Conservation (phyloP, 148 eudicot species). For the Rhododendron ferrugineum region DNA sequence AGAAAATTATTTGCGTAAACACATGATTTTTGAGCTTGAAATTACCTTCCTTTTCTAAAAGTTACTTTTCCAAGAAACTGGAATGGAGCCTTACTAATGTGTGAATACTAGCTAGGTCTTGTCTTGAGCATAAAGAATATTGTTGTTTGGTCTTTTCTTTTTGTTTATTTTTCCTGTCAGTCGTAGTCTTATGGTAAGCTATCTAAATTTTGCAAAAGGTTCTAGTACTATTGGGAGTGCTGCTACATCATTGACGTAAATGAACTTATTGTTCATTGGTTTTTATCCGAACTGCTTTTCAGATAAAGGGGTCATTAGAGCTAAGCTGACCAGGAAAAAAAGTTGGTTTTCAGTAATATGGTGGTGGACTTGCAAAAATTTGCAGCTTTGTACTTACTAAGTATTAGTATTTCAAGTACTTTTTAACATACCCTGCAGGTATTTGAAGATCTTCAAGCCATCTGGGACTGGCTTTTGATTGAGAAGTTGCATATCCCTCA, state of each 20-base stretch:
- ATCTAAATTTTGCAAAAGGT: background rate
- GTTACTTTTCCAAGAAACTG: too few relatives aligned
- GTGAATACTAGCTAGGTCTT: background rate
- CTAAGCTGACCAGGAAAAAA: background rate
- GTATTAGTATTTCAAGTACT: background rate
- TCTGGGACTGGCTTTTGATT: slow-evolving; percentile 94
- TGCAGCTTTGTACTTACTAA: background rate
- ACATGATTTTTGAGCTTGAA: too few relatives aligned
- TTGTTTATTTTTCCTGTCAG: background rate
- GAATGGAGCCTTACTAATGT: too few relatives aligned
- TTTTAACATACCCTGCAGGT: slow-evolving; percentile 37
- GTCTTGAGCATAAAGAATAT: background rate
- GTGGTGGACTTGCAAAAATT: background rate
- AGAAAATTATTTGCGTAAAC: too few relatives aligned
- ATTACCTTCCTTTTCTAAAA: too few relatives aligned
- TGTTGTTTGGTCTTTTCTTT: background rate
- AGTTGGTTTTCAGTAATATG: background rate
- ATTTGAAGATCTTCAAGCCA: slow-evolving; percentile 78
- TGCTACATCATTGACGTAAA: background rate
- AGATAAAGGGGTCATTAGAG: background rate
- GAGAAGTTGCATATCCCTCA: slow-evolving; percentile 68
- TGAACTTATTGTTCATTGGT: background rate
- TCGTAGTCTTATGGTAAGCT: background rate
- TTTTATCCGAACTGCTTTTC: background rate
- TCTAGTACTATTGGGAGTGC: background rate